Evolutionary conservation across 176 grass and related monocot species (phyloP), one percentile per base, ranked within the genome.

Genomic region (Poa pratensis): DNA sequence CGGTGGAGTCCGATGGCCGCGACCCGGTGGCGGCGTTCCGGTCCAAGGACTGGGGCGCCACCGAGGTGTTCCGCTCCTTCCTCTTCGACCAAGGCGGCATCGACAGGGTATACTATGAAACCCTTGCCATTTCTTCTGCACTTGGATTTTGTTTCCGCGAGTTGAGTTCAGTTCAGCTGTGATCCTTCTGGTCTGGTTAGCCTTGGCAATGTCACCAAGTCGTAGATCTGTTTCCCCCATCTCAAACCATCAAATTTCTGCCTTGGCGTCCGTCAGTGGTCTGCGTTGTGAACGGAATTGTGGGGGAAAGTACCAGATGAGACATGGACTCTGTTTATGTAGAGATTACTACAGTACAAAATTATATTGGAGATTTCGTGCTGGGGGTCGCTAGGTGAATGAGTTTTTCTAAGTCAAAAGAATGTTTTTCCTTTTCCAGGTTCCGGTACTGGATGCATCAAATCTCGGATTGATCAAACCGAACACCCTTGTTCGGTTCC

Each of bases 401-500:
- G 55, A 20, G 24, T 9, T 9, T 39, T 20, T 0, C n/a, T 20
- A 71, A 82, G 42, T 37, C 1, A 54, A 15, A 40, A 24, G 24
- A 85, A 12, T 46, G n/a, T 45, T 63, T 83, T 34, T 50, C 11
- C 9, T 9, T 84, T 73, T 59, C 15, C 64, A 98, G 96, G 90
- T 98, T 55, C 96, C 96, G 2, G 76, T 95, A 80, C 74, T 98
- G 35, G 85, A 98, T 81, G 90, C 78, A 5, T 92, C 85, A 19
- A 94, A 78, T 67, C 76, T 87, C 45, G 88, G 85, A 69, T 84
- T 92, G 79, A 90, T 98, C 86, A 89, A 86, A 27, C 96, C 93
- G n/a, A 98, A 98, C 71, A 95, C 96, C 13, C 91, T 95, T 1
- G 91, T 98, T 22, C 84, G 96, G 18, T 95, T 91, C 53, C 75